Evolutionary conservation across 2,329 filamentous ascomycete genomes (phyloP).

Genomic region (Hypoxylon sp.): DNA sequence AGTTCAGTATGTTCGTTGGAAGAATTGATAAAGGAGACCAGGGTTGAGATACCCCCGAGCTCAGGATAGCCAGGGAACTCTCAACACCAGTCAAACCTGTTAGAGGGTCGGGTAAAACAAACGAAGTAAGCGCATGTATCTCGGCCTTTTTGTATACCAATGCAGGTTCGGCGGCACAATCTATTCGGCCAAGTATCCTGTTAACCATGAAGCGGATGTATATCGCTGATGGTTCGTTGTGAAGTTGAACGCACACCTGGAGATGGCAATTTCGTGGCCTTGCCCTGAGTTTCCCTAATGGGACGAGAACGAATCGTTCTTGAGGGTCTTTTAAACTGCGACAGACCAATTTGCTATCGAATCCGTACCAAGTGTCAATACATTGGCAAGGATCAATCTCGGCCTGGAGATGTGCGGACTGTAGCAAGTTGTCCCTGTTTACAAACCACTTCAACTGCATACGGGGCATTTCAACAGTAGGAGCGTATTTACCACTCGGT

Average conservation of each 20-base stretch:
- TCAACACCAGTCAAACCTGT: constrained; percentile 73
- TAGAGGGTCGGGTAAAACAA: constrained; percentile 69
- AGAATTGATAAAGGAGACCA: constrained; percentile 57
- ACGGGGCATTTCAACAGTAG: constrained; percentile 66
- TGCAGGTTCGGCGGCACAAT: constrained; percentile 69
- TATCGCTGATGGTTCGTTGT: constrained; percentile 39
- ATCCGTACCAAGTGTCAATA: constrained; percentile 64
- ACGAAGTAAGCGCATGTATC: constrained; percentile 74
- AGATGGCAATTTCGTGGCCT: constrained; percentile 60
- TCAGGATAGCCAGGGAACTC: constrained; percentile 67
- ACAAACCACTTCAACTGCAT: constrained; percentile 69
- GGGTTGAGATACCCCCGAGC: constrained; percentile 65
- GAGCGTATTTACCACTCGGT: constrained; percentile 43
- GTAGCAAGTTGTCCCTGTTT: constrained; percentile 59
- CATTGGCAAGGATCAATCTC: constrained; percentile 69
- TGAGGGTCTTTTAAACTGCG: constrained; percentile 59
- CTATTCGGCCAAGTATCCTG: constrained; percentile 67
- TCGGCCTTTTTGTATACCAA: constrained; percentile 71
- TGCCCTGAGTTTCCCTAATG: constrained; percentile 60
- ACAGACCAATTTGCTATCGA: constrained; percentile 71
- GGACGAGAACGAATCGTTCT: constrained; percentile 68
- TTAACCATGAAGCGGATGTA: constrained; percentile 70
- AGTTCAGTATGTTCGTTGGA: constrained; percentile 28
- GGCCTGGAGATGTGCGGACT: constrained; percentile 64
- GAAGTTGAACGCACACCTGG: constrained; percentile 56